Conservation (phyloP, 2,329 filamentous ascomycete species). For the Mycosphaerelloides madeirae region DNA sequence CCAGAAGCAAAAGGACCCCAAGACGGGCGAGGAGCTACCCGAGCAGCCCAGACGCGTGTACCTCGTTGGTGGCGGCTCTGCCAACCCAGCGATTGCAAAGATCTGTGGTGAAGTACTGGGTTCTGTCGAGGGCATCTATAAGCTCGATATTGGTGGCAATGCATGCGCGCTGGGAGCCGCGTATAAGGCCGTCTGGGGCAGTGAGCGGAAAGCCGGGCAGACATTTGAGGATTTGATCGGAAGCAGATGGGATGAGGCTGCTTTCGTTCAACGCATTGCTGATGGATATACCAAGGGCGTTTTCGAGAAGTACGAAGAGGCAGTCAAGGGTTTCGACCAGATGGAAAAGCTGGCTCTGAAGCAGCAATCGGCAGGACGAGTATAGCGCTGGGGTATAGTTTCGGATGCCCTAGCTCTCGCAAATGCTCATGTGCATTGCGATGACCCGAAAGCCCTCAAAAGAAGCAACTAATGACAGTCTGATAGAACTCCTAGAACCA, state of each 20-base stretch:
- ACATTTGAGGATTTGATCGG: slow-evolving; percentile 87
- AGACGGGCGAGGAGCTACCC: slow-evolving; percentile 56
- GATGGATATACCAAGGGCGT: slow-evolving; percentile 70
- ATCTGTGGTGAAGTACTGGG: slow-evolving; percentile 85
- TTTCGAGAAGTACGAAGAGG: slow-evolving; percentile 73
- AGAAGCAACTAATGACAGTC: too few relatives aligned
- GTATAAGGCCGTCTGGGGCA: slow-evolving; percentile 93
- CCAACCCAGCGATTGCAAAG: slow-evolving; percentile 82
- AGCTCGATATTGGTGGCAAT: slow-evolving; percentile 89
- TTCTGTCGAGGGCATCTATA: slow-evolving; percentile 83
- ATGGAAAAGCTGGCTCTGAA: slow-evolving; percentile 65
- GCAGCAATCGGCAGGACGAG: background rate
- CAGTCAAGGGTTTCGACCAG: slow-evolving; percentile 69
- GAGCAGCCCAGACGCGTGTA: slow-evolving; percentile 86
- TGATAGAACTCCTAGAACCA: too few relatives aligned
- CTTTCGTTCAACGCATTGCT: slow-evolving; percentile 75
- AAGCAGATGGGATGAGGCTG: slow-evolving; percentile 76
- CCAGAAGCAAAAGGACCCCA: slow-evolving; percentile 31
- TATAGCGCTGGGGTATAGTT: too few relatives aligned
- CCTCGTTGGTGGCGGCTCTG: slow-evolving; percentile 85
- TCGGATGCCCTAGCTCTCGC: too few relatives aligned
- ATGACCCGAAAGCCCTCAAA: too few relatives aligned
- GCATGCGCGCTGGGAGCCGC: slow-evolving; percentile 90
- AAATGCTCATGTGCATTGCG: too few relatives aligned
- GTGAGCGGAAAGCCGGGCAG: slow-evolving; percentile 56